Evolutionary conservation across 768 basidiomycete species (phyloP).

Genomic region (Lentinula sp.): DNA sequence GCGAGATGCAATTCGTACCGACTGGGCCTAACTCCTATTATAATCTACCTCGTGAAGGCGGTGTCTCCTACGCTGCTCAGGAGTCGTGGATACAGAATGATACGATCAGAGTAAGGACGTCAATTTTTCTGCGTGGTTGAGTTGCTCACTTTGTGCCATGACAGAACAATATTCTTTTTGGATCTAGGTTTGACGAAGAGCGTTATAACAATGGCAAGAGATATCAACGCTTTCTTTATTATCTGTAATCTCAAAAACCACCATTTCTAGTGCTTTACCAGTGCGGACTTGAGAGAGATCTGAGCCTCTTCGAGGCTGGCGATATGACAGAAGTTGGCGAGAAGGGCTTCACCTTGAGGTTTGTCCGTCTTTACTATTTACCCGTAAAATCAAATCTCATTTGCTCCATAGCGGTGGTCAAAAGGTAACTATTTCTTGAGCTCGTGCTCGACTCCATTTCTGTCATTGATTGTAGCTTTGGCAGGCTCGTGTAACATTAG

Average conservation of each 20-base stretch:
- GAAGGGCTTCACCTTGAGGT: constrained; percentile 41
- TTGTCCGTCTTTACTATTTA: background rate
- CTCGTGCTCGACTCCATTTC: background rate
- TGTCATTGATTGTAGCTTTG: background rate
- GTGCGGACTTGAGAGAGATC: constrained; percentile 36
- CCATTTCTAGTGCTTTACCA: constrained; percentile 25
- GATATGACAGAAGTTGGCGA: constrained; percentile 49
- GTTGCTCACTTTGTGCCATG: background rate
- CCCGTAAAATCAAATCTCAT: background rate
- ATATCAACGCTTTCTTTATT: background rate
- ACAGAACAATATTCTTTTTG: constrained; percentile 44
- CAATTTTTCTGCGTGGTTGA: background rate
- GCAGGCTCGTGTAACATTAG: constrained; percentile 46
- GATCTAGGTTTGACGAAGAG: constrained; percentile 31
- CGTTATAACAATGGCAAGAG: constrained; percentile 32
- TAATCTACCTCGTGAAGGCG: constrained; percentile 46
- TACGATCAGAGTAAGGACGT: constrained; percentile 35
- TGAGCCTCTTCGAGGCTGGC: constrained; percentile 40
- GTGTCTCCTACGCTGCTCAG: constrained; percentile 59
- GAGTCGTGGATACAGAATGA: constrained; percentile 62
- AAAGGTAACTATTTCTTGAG: constrained; percentile 30
- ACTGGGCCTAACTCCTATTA: constrained; percentile 36
- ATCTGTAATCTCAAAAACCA: background rate
- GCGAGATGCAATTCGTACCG: constrained; percentile 41
- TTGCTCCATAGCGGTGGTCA: constrained; percentile 41